Evolutionary conservation across 805 yeast species (phyloP).

Genomic region (Metschnikowia henanensis): DNA sequence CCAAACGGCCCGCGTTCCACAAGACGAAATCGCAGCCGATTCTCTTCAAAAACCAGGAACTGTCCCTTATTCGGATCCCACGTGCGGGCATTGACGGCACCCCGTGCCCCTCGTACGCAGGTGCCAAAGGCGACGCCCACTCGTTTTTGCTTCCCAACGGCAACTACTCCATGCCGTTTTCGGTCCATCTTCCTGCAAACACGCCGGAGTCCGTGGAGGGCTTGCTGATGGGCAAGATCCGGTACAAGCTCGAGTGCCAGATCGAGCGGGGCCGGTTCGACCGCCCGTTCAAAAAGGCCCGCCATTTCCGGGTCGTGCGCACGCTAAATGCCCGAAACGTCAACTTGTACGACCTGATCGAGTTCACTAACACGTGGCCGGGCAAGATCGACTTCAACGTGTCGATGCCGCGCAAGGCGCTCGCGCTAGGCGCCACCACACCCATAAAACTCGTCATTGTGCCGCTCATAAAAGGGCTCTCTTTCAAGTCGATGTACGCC

Average conservation of each 20-base stretch:
- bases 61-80: conserved; percentile 28
- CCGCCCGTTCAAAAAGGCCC: conserved; percentile 31
- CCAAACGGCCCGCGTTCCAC: conserved; percentile 26
- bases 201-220: conserved; percentile 54
- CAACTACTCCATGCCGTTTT: conserved; percentile 52
- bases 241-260: conserved; percentile 44
- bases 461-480: conserved; percentile 48
- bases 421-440: conserved; percentile 47
- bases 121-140: conserved; percentile 18
- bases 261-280: conserved; percentile 46
- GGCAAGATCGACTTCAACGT: conserved; percentile 52
- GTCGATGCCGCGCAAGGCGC: conserved; percentile 39
- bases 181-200: conserved; percentile 44
- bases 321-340: conserved; percentile 42
- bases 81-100: conserved; percentile 43
- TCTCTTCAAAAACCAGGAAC: conserved; percentile 15
- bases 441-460: conserved; percentile 44
- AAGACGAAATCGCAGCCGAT: conserved; percentile 35
- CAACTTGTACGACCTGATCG: conserved; percentile 41
- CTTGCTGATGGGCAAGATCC: conserved; percentile 39
- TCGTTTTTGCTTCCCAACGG: conserved; percentile 50
- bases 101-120: conserved; percentile 24
- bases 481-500: conserved; percentile 33
- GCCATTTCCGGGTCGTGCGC: conserved; percentile 45
- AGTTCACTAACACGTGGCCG: conserved; percentile 53